Evolutionary conservation across 2,329 filamentous ascomycete species (phyloP).

Genomic region (Lachnellula cervina): DNA sequence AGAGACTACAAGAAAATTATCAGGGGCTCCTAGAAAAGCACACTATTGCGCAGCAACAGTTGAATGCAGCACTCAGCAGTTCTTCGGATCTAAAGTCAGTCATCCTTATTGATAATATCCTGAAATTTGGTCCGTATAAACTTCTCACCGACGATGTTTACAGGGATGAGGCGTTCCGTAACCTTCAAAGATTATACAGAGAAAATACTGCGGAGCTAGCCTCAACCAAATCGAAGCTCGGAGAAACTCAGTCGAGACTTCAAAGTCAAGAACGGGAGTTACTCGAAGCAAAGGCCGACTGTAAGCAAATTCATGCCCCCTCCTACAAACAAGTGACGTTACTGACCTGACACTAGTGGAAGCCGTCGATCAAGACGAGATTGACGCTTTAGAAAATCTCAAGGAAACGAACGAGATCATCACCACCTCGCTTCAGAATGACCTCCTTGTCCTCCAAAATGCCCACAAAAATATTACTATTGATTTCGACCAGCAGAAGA

Average conservation of each 20-base stretch:
- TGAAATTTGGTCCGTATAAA: conserved; percentile 30
- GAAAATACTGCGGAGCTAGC: conserved; percentile 45
- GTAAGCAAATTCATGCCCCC: conserved; percentile 34
- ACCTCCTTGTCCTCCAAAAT: conserved; percentile 51
- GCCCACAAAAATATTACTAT: conserved; percentile 45
- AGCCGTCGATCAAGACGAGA: conserved; percentile 49
- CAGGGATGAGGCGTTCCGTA: conserved; percentile 49
- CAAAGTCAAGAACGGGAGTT: conserved; percentile 53
- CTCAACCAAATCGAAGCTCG: conserved; percentile 42
- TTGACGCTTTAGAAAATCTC: conserved; percentile 52
- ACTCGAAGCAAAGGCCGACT: conserved; percentile 46
- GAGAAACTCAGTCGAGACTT: conserved; percentile 39
- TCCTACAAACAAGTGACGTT: neutral
- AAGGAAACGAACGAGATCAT: conserved; percentile 56
- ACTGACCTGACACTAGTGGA: conserved; percentile 38
- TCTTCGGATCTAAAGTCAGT: conserved; percentile 54
- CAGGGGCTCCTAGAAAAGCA: conserved; percentile 56
- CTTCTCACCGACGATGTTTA: conserved; percentile 44
- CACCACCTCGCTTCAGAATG: conserved; percentile 51
- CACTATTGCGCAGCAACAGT: conserved; percentile 52
- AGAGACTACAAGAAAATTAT: conserved; percentile 49
- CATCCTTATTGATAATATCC: conserved; percentile 31
- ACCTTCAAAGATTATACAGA: conserved; percentile 45
- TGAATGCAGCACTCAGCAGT: conserved; percentile 49
- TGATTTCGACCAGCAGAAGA: conserved; percentile 53